A percentile compares a stretch with the other conserved stretches of the same genome.
phyloP scores from a whole-genome alignment of 2,329 filamentous ascomycete genomes.

The Cordyceps fumosorosea region DNA sequence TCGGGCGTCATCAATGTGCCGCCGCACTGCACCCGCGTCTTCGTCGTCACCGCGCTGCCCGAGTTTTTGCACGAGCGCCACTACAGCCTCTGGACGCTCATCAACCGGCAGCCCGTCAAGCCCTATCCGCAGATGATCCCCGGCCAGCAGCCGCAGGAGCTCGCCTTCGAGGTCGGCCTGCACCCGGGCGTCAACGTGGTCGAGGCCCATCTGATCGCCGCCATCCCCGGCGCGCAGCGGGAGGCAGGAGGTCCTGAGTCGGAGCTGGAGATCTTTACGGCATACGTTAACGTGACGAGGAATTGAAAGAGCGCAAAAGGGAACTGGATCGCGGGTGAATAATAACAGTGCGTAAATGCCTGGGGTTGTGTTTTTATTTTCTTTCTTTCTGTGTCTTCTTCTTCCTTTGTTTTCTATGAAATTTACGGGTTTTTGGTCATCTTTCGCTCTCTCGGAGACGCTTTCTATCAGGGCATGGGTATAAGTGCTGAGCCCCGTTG shows the following conservation, averaged over 20 bases:
- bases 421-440: neutral
- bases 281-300: conserved; percentile 65
- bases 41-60: conserved; percentile 62
- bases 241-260: conserved; percentile 53
- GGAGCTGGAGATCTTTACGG: conserved; percentile 71
- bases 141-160: conserved; percentile 51
- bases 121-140: conserved; percentile 40
- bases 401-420: too few relatives aligned
- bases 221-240: conserved; percentile 54
- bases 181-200: conserved; percentile 69
- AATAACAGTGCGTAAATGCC: neutral
- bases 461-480: neutral
- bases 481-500: neutral
- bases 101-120: conserved; percentile 59
- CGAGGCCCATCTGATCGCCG: conserved; percentile 70
- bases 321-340: neutral
- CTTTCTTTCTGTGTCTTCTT: neutral
- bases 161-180: conserved; percentile 70
- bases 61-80: conserved; percentile 58
- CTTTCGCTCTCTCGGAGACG: neutral
- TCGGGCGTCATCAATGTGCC: conserved; percentile 67
- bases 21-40: conserved; percentile 60
- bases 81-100: conserved; percentile 68
- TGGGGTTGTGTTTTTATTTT: neutral
- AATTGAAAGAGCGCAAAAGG: conserved; percentile 21